These are phyloP conservation scores for Starmerella apis DNA, from an alignment of 805 yeast species.

Conservation along the genomic window DNA sequence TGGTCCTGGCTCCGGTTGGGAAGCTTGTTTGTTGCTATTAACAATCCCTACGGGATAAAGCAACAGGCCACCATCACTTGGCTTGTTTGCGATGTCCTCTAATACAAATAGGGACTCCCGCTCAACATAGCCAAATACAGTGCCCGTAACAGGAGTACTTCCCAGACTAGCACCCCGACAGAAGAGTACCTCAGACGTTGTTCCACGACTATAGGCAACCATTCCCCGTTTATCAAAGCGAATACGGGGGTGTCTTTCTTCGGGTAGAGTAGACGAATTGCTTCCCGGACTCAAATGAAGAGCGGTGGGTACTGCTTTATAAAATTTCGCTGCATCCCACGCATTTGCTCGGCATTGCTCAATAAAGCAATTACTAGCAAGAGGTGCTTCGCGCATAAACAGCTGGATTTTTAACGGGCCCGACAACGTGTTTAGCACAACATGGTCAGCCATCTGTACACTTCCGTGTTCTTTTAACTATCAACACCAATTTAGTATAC, in stretches of 20 bases:
- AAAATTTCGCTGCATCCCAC: slow-evolving; percentile 8
- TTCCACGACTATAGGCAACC: neutral
- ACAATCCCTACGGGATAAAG: neutral
- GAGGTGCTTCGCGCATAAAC: slow-evolving; percentile 10
- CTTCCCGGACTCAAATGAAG: neutral
- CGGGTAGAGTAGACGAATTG: neutral
- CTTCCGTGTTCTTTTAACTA: no score
- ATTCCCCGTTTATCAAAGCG: neutral
- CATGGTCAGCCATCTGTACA: neutral
- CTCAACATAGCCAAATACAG: neutral
- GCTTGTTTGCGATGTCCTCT: neutral
- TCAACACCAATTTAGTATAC: no score
- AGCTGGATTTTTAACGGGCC: slow-evolving; percentile 8
- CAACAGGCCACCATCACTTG: neutral
- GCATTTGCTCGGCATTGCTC: slow-evolving; percentile 9
- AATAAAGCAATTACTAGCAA: slow-evolving; percentile 11
- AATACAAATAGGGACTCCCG: neutral
- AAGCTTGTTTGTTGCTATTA: no score
- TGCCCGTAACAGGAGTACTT: neutral
- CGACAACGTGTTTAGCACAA: neutral
- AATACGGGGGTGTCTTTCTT: neutral
- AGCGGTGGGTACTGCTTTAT: neutral
- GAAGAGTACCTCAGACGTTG: neutral
- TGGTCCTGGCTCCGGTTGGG: neutral
- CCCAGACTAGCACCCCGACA: neutral